Base-by-base conservation (phyloP, 768 basidiomycete species). In the Leucogyrophana mollusca region DNA sequence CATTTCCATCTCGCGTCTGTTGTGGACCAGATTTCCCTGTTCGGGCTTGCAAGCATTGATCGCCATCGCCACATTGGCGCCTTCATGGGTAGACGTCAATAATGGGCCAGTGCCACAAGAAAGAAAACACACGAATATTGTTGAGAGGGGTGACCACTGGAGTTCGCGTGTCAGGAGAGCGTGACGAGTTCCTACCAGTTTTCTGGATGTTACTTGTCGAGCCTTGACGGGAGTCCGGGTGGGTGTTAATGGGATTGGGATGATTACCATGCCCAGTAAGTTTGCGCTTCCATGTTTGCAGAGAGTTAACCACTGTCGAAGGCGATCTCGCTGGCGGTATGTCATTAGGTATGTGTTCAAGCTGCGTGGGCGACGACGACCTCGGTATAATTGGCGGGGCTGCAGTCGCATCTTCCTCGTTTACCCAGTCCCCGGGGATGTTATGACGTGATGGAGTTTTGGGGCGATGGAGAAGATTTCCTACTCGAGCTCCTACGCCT, bases 21-120 rank as follows among this genome's bases (percentile, higher is more conserved):
- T 89, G 40, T 72, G 73, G 9, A 93, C 57, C 13, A 87, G 56
- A 41, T 79, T 73, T 5, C 74, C 73, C 18, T 76, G 77, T 65
- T 93, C 90, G 4, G 79, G 76, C 39, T 77, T 75, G 56, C 90
- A 93, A 2, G 85, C 87, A 43, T 72, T 78, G 51, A 89, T 75
- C 9, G 87, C 87, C 71, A 82, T 76, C 23, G 83, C 76, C 38
- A 87, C 85, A 47, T 87, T 89, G 5, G 76, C 83, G 75, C 60
- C 54, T 56, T n/a, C n/a, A 30, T 47, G 46, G 49, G 52, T 40
- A 30, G 14, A 53, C 13, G 22, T 46, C 16, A 43, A 20, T 13
- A 23, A 23, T 24, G 36, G 7, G 20, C 50, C 43, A 50, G 43
- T 44, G 30, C 40, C 16, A 18, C 17, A 3, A n/a, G 8, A 5